phyloP scores from a whole-genome alignment of 345 rosid genomes.

The Mangifera indica region DNA sequence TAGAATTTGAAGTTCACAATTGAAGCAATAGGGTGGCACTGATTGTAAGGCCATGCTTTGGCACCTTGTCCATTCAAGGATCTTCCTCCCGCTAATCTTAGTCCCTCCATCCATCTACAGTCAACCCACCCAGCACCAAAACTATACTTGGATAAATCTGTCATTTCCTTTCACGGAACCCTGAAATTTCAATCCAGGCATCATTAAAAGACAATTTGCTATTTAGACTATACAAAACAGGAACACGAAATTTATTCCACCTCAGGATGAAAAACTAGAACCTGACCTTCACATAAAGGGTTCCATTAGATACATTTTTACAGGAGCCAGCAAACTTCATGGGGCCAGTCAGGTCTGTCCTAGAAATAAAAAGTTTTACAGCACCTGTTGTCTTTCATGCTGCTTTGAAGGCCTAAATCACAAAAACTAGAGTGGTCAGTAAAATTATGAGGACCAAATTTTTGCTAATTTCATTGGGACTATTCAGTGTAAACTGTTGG shows the following conservation, averaged over 20 bases:
- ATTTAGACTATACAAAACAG: not conserved
- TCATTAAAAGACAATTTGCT: not conserved
- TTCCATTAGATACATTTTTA: constrained; percentile 27
- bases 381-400: constrained; percentile 31
- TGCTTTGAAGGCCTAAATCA: constrained; percentile 28
- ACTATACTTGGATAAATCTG: constrained; percentile 28
- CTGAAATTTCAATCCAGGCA: constrained; percentile 20
- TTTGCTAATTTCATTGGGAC: not conserved
- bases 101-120: constrained; percentile 32
- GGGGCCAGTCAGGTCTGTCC: constrained; percentile 37
- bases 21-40: constrained; percentile 17
- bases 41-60: constrained; percentile 35
- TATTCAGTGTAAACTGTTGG: not conserved
- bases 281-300: constrained; percentile 26
- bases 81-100: constrained; percentile 39
- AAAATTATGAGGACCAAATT: not conserved
- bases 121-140: constrained; percentile 37
- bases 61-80: constrained; percentile 34
- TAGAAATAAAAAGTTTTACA: constrained; percentile 31
- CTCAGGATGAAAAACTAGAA: not conserved
- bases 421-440: not conserved
- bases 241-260: not conserved
- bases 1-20: constrained; percentile 38
- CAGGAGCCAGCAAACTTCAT: constrained; percentile 34
- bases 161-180: constrained; percentile 39